Conservation (phyloP, 306 rosid genomes). For the Leucaena leucocephala region DNA sequence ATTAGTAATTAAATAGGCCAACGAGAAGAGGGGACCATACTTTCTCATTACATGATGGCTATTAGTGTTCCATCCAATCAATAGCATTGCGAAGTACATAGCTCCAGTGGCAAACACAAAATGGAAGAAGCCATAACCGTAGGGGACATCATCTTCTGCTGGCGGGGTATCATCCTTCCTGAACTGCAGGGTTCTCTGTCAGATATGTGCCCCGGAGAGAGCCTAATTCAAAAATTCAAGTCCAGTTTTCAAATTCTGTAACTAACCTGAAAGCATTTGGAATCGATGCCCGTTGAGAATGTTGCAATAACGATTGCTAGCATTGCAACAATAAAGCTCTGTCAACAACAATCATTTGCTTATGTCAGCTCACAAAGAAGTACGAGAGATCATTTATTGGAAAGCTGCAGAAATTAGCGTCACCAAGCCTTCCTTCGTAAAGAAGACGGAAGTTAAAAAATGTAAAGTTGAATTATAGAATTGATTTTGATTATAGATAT, state of each 20-base stretch:
- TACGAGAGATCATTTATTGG: slow-evolving; percentile 10
- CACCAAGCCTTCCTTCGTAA: slow-evolving; percentile 26
- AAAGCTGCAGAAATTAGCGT: slow-evolving; percentile 15
- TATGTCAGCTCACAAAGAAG: slow-evolving; percentile 14
- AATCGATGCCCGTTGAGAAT: slow-evolving; percentile 95
- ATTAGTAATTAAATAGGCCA: slow-evolving; percentile 23
- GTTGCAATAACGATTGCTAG: slow-evolving; percentile 89
- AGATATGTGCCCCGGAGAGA: slow-evolving; percentile 37
- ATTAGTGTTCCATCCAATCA: slow-evolving; percentile 80
- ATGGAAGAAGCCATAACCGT: slow-evolving; percentile 98
- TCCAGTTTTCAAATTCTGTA: slow-evolving; percentile 32
- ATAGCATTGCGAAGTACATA: slow-evolving; percentile 97
- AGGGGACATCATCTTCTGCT: slow-evolving; percentile 86
- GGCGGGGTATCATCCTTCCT: slow-evolving; percentile 61
- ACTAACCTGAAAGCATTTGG: slow-evolving; percentile 90
- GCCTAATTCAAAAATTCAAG: slow-evolving; percentile 16
- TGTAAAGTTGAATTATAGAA: too few species aligned
- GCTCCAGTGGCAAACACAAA: slow-evolving; percentile 98
- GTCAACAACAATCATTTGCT: slow-evolving; percentile 43
- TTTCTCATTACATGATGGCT: slow-evolving; percentile 76
- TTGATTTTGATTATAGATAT: too few species aligned
- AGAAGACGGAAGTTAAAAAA: slow-evolving; percentile 15
- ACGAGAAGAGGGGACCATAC: slow-evolving; percentile 45
- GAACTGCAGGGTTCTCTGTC: slow-evolving; percentile 60
- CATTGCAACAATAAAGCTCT: slow-evolving; percentile 91